phyloP scores from a whole-genome alignment of 306 rosid genomes.

The Macrotyloma uniflorum region DNA sequence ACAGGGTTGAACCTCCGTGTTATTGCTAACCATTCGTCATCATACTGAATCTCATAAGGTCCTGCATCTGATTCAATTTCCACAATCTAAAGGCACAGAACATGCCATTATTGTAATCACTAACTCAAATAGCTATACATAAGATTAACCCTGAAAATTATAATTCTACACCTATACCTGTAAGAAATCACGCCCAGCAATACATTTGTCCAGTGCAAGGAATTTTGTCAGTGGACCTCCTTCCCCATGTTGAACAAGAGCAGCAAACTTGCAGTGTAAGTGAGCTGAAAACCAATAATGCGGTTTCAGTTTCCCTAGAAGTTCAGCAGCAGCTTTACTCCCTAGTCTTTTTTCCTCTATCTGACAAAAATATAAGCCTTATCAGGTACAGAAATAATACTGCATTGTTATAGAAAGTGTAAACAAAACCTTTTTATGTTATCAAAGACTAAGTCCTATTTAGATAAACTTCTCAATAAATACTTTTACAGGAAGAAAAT shows the following conservation, averaged over 20 bases:
- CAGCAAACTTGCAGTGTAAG: conserved; percentile 93
- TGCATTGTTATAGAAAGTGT: neutral
- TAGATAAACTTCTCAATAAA: neutral
- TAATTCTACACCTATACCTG: conserved; percentile 61
- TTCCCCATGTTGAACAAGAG: conserved; percentile 93
- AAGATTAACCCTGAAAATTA: conserved; percentile 19
- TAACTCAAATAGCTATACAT: conserved; percentile 29
- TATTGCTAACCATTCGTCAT: conserved; percentile 96
- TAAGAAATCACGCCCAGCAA: conserved; percentile 74
- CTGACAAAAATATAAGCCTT: conserved; percentile 46
- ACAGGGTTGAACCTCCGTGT: conserved; percentile 75
- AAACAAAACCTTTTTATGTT: neutral
- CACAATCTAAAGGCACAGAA: conserved; percentile 57
- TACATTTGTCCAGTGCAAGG: conserved; percentile 96
- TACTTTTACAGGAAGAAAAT: no score
- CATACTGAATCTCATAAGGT: conserved; percentile 82
- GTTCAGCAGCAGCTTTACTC: conserved; percentile 80
- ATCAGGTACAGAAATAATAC: conserved; percentile 14
- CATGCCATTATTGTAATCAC: conserved; percentile 36
- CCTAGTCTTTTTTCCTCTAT: conserved; percentile 81
- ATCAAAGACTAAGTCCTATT: neutral
- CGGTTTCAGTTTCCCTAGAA: conserved; percentile 84
- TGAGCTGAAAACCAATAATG: conserved; percentile 96
- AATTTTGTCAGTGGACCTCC: conserved; percentile 84
- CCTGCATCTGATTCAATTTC: conserved; percentile 84